Evolutionary conservation across 805 yeast genomes (phyloP), one percentile per base, ranked within the genome.

Genomic region (Kuraishia capsulata): DNA sequence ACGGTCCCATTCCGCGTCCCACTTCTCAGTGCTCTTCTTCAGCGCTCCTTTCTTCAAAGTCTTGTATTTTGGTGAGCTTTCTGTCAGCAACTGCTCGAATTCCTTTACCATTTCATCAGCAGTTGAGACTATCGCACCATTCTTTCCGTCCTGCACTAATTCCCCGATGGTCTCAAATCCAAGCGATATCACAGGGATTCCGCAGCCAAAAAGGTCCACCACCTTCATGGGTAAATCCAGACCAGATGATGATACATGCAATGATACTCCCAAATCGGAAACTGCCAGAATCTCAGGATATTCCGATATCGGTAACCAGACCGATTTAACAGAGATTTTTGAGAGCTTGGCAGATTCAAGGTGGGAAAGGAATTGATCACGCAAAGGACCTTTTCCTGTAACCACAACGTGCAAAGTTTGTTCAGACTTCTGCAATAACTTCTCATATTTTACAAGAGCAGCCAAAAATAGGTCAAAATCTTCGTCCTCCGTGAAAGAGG

Each of bases 161-260:
- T 92, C 98, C 5, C 65, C 64, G 11, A 90, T 69, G 2, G 95
- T 90, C 0, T 81, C 76, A 54, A 86, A 92, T 28, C 69, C 64
- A 41, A 89, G 64, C 0, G 96, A 76, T 2, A 89, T 65, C 0
- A 88, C 97, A 1, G 98, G 99, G 10, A 92, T 64, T 0, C 97
- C 97, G 45, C 92, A 84, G 0, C 98, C 98, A 65, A 90, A 89
- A 73, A 90, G 78, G 52, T 92, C 99, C 4, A 90, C 81, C 26
- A 92, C 84, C 57, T 92, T 92, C 99, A 92, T 92, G 1, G 99
- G 99, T 41, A 92, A 67, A 52, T 92, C 99, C 40, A 84, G 68
- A 0, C 99, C 98, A 34, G 95, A 83, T 33, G 95, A 82, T 0
- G 97, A 89, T 3, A 80, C 73, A 57, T 92, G 99, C 44, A 92